Evolutionary conservation across 2,329 filamentous ascomycete species (phyloP).

Genomic region (Trichophyton verrucosum): DNA sequence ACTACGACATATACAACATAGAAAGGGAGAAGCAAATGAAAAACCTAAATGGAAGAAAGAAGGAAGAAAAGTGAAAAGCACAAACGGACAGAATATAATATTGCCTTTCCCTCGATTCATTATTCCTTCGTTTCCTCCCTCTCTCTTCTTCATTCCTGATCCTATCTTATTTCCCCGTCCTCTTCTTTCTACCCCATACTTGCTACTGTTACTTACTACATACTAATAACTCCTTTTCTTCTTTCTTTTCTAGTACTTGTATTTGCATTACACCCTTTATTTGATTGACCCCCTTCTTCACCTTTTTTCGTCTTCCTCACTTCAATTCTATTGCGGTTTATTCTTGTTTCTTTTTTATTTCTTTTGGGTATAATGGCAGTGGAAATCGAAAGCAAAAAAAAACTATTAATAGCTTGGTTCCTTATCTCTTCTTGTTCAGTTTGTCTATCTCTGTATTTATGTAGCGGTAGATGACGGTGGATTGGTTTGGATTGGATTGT

Average conservation of each 20-base stretch:
- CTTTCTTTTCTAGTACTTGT: neutral
- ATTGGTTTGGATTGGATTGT: neutral
- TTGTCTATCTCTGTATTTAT: neutral
- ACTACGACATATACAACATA: neutral
- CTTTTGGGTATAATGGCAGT: conserved; percentile 4
- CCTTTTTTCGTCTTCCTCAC: neutral
- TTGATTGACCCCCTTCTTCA: neutral
- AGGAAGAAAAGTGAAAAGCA: no score
- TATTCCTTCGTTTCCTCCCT: neutral
- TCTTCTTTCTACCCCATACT: neutral
- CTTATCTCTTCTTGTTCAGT: neutral
- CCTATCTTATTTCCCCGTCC: neutral
- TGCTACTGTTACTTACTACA: neutral
- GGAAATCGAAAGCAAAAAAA: neutral
- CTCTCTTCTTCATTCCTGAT: neutral
- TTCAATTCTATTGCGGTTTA: neutral
- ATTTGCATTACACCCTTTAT: neutral
- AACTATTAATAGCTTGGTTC: neutral
- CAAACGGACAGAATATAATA: neutral
- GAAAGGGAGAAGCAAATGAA: neutral
- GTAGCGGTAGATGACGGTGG: neutral
- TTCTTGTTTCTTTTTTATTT: neutral
- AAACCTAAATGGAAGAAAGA: neutral
- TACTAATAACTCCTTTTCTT: neutral
- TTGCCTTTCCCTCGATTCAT: neutral